Base-by-base conservation (phyloP, 805 yeast genomes). In the Teunomyces atbi region DNA sequence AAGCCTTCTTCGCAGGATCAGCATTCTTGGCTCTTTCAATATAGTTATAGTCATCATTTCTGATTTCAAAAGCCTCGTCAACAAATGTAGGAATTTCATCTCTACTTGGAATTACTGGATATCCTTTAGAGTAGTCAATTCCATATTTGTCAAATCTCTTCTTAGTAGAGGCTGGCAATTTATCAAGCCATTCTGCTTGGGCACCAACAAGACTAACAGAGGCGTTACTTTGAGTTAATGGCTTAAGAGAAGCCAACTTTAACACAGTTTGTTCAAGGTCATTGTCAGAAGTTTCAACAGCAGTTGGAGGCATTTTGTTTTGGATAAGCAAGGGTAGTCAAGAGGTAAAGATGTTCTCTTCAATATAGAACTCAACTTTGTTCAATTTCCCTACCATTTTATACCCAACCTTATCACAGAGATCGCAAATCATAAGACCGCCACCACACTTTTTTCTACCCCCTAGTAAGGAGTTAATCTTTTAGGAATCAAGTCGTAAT, bases 51-150 rank as follows among this genome's bases (percentile, higher is more conserved):
- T 59, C 68, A 48, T 65, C 61, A 45, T 64, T 58, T 51, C 76
- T 66, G 33, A 69, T 65, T 6, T 57, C 64, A 26, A 45, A 52
- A 7, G 74, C 76, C 44, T 73, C 75, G 46, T 73, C 77, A 10
- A 71, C 51, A 51, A 57, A 73, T 18, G 61, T 56, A 4, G 77
- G 76, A 34, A 71, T 59, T 37, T 60, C 49, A 2, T 60, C 50
- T 45, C 50, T 53, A 26, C 57, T 58, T 6, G 77, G 75, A 47
- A 69, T 57, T 13, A 55, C 58, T 12, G 78, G 77, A 49, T 73
- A 73, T 16, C 77, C 77, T 19, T 62, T 41, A 2, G 65, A 53
- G n/a, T 68, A 36, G 42, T 70, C 74, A 49, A 71, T 56, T 10
- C 71, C 71, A 30, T 61, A 60, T 42, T 62, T 64, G 12, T 56